These are phyloP conservation scores for Cryptosporidium meleagridis DNA, from an alignment of 169 alveolate genomes.

Conservation along the genomic window DNA sequence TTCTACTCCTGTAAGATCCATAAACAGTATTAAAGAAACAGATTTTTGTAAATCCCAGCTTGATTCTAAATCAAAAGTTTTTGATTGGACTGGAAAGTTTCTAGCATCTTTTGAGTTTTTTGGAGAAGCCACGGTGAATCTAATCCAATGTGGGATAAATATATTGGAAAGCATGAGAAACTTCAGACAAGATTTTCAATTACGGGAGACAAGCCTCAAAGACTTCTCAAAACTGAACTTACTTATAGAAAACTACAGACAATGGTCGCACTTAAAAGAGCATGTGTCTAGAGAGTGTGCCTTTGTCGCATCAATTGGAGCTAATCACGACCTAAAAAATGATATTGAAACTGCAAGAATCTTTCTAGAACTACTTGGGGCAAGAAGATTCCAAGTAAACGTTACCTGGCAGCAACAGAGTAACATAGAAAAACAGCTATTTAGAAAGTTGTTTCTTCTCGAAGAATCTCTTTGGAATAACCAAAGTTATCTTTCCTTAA, in stretches of 20 bases:
- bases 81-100: slow-evolving; percentile 65
- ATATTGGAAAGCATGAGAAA: slow-evolving; percentile 15
- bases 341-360: slow-evolving; percentile 55
- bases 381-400: slow-evolving; percentile 66
- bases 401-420: slow-evolving; percentile 39
- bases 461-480: slow-evolving; percentile 66
- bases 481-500: neutral
- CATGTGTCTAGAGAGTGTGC: slow-evolving; percentile 74
- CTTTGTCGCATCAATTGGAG: slow-evolving; percentile 63
- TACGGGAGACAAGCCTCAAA: neutral
- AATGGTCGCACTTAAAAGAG: slow-evolving; percentile 69
- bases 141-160: slow-evolving; percentile 34
- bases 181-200: neutral
- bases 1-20: neutral
- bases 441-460: slow-evolving; percentile 27
- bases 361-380: slow-evolving; percentile 54
- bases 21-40: neutral
- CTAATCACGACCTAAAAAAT: slow-evolving; percentile 27
- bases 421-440: slow-evolving; percentile 31
- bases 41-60: neutral
- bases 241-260: slow-evolving; percentile 50
- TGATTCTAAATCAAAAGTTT: neutral
- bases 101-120: slow-evolving; percentile 69
- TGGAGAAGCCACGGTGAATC: slow-evolving; percentile 54
- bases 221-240: neutral